Conservation (phyloP, 495 filamentous ascomycete species). For the Cercophora newfieldiana region DNA sequence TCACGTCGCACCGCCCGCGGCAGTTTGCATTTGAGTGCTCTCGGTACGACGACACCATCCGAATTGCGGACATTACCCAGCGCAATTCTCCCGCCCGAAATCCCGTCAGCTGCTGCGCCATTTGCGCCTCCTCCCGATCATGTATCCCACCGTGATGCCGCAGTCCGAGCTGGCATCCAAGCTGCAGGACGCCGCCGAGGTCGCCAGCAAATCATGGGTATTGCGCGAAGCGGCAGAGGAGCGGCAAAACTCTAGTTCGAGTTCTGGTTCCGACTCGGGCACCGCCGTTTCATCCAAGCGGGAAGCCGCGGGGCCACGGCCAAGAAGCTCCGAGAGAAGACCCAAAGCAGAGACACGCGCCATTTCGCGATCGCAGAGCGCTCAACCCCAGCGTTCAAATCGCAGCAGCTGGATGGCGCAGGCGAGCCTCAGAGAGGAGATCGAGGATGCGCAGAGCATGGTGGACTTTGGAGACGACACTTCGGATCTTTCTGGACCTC, state of each 20-base stretch:
- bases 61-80: neutral
- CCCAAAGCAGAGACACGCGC: neutral
- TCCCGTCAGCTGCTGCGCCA: neutral
- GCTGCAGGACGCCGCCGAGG: neutral
- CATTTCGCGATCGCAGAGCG: neutral
- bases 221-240: conserved; percentile 1
- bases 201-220: neutral
- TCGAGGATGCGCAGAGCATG: neutral
- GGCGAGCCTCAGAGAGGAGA: neutral
- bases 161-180: neutral
- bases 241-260: neutral
- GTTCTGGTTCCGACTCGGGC: neutral
- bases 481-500: neutral
- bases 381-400: neutral
- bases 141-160: conserved; percentile 2
- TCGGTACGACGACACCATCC: neutral
- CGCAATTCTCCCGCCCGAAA: neutral
- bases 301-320: neutral
- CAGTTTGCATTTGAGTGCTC: neutral
- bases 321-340: neutral
- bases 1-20: neutral
- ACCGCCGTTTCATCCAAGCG: neutral
- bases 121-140: neutral
- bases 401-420: neutral
- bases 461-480: neutral